These are phyloP conservation scores for Cystofilobasidium capitatum DNA, from an alignment of 768 basidiomycete species.

Conservation along the genomic window DNA sequence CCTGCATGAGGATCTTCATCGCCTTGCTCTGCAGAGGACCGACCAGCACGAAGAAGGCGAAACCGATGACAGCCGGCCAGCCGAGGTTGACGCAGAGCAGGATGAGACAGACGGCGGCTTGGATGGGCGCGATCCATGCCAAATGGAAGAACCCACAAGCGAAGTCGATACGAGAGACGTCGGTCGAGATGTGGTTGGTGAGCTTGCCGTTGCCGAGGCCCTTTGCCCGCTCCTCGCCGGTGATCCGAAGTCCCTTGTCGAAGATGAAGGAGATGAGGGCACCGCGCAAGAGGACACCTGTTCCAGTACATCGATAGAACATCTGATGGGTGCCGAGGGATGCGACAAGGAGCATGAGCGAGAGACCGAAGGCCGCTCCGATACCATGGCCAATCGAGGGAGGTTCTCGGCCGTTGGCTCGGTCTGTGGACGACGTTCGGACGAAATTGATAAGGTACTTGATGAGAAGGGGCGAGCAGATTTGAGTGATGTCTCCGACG, in stretches of 20 bases:
- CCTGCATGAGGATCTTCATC: conserved; percentile 15
- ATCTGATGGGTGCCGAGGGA: conserved; percentile 35
- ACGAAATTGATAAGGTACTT: conserved; percentile 42
- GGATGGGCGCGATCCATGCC: conserved; percentile 11
- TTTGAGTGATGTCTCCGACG: conserved; percentile 33
- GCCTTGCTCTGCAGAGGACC: conserved; percentile 13
- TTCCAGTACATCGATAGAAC: neutral
- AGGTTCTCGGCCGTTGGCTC: conserved; percentile 22
- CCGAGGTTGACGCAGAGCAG: conserved; percentile 47
- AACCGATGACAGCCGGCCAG: conserved; percentile 36
- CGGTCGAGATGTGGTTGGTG: conserved; percentile 45
- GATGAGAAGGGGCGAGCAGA: conserved; percentile 35
- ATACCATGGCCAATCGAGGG: conserved; percentile 29
- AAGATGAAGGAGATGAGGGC: conserved; percentile 35
- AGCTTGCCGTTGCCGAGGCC: conserved; percentile 37
- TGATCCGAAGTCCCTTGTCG: conserved; percentile 16
- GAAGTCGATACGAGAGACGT: conserved; percentile 46
- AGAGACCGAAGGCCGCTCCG: conserved; percentile 38
- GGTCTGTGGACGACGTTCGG: neutral
- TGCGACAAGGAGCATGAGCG: conserved; percentile 32
- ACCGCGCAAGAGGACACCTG: conserved; percentile 34
- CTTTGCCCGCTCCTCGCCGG: conserved; percentile 8
- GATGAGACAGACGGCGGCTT: conserved; percentile 19
- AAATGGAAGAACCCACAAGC: conserved; percentile 50
- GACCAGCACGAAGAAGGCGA: conserved; percentile 23